These are phyloP conservation scores for Colletotrichum chlorophyti DNA, from an alignment of 2,329 filamentous ascomycete genomes.

Conservation along the genomic window DNA sequence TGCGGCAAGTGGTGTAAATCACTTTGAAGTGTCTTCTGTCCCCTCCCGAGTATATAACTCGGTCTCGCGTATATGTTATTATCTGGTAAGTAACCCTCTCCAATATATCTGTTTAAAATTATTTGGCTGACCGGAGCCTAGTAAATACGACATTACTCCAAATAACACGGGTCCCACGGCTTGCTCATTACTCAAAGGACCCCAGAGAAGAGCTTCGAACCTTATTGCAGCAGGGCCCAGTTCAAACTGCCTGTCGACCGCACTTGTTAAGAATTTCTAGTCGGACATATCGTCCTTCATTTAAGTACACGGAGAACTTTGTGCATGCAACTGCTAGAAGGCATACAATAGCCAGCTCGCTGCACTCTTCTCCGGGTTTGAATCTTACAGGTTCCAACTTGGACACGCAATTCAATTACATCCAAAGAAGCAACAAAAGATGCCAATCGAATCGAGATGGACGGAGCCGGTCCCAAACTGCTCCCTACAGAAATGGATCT, in stretches of 20 bases:
- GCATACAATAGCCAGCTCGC: background rate
- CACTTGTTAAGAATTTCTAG: no score
- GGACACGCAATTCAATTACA: background rate
- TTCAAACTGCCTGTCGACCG: no score
- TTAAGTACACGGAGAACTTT: background rate
- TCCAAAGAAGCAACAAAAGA: constrained; percentile 32
- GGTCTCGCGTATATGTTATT: background rate
- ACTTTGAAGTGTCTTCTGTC: background rate
- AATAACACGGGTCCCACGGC: background rate
- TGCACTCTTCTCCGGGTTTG: background rate
- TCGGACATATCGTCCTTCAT: no score
- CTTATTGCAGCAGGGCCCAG: background rate
- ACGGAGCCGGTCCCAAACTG: constrained; percentile 49
- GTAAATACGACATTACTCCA: background rate
- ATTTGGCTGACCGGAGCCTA: background rate
- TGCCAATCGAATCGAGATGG: constrained; percentile 58
- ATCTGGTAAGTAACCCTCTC: background rate
- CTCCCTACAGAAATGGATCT: constrained; percentile 63
- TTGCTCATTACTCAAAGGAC: background rate
- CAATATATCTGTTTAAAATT: no score
- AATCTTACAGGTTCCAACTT: background rate
- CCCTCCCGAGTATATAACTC: no score
- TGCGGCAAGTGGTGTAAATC: background rate
- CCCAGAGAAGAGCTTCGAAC: constrained; percentile 1
- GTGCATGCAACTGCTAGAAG: background rate